Evolutionary conservation across 352 stramenopile genomes (phyloP).

Genomic region (Phytophthora cryptogea): DNA sequence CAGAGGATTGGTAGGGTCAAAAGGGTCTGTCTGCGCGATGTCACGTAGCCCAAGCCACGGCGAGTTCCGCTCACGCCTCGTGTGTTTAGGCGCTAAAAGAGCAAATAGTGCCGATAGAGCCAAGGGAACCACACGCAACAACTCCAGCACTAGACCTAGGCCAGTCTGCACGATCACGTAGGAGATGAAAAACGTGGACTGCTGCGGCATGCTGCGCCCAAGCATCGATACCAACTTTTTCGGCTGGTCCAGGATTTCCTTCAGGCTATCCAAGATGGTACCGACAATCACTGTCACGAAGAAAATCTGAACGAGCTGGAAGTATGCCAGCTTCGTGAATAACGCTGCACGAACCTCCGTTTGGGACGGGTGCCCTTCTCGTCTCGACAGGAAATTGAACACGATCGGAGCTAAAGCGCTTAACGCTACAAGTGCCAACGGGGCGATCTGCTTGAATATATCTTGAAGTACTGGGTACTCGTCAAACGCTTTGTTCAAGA

Average conservation of each 20-base stretch:
- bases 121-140: conserved; percentile 64
- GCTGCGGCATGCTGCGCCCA: conserved; percentile 72
- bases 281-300: conserved; percentile 81
- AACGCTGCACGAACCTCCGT: conserved; percentile 64
- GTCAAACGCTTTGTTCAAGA: conserved; percentile 66
- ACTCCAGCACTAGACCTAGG: conserved; percentile 58
- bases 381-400: conserved; percentile 64
- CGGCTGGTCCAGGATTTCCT: conserved; percentile 72
- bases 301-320: conserved; percentile 86
- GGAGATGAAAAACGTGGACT: conserved; percentile 87
- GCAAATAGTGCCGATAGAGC: conserved; percentile 52
- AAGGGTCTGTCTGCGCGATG: conserved; percentile 53
- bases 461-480: conserved; percentile 62
- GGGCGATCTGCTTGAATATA: conserved; percentile 74
- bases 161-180: conserved; percentile 79
- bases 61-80: conserved; percentile 53
- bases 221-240: conserved; percentile 75
- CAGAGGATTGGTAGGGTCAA: conserved; percentile 62
- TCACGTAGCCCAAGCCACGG: conserved; percentile 61
- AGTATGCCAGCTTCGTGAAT: conserved; percentile 82
- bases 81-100: conserved; percentile 66
- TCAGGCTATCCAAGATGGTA: conserved; percentile 74
- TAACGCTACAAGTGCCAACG: conserved; percentile 61
- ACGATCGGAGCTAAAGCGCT: conserved; percentile 66
- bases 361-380: conserved; percentile 73